Conservation (phyloP, 129 eudicot species). For the Helichrysum umbraculigerum region DNA sequence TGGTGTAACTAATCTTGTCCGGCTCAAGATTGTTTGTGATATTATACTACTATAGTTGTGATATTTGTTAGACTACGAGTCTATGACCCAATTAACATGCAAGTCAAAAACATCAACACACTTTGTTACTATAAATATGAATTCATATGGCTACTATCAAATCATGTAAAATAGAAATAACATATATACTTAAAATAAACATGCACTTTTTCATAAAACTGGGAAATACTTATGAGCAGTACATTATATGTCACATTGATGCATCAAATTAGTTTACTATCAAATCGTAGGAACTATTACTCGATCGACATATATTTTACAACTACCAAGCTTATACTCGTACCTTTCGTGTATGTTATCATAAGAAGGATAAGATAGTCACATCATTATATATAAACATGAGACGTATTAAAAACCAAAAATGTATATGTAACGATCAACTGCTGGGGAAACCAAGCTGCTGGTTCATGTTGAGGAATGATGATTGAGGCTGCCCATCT, state of each 20-base stretch:
- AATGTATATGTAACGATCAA: slow-evolving; percentile 8
- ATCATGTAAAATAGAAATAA: too few relatives aligned
- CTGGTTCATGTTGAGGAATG: slow-evolving; percentile 25
- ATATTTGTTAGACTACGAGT: too few relatives aligned
- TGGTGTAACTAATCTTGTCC: too few relatives aligned
- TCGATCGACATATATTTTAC: neutral
- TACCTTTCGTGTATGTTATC: neutral
- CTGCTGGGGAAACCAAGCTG: slow-evolving; percentile 10
- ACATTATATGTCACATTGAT: neutral
- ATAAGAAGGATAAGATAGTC: neutral
- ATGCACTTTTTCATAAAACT: neutral
- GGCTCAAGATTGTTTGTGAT: too few relatives aligned
- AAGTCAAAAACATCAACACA: too few relatives aligned
- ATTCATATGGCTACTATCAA: too few relatives aligned
- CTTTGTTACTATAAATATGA: too few relatives aligned
- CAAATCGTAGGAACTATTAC: slow-evolving; percentile 13
- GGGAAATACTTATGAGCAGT: neutral
- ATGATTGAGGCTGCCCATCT: slow-evolving; percentile 27
- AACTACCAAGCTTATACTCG: slow-evolving; percentile 15
- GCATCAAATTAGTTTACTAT: slow-evolving; percentile 14
- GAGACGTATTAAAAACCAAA: neutral
- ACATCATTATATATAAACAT: neutral
- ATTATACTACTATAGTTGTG: too few relatives aligned
- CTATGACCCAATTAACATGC: too few relatives aligned
- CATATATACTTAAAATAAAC: too few relatives aligned